Evolutionary conservation across 2,329 filamentous ascomycete species (phyloP), one percentile per base, ranked within the genome.

Genomic region (Stylonectria norvegica): DNA sequence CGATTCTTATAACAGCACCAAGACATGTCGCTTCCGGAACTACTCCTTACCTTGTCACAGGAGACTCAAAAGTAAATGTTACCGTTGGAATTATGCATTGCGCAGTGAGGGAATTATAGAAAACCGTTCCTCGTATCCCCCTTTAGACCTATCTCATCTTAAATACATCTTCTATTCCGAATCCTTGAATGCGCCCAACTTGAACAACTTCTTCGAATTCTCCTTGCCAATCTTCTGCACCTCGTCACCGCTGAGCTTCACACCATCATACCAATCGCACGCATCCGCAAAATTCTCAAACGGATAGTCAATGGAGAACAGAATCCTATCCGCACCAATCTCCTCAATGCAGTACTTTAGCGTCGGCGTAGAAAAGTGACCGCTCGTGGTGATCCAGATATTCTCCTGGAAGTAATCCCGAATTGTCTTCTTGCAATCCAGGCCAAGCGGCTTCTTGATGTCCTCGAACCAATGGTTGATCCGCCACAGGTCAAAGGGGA

Each of bases 401-500:
- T 79, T 79, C 27, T 68, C 49, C 16, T 63, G 64, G 57, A 79
- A 79, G 57, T 79, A 79, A 14, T 78, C 67, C 15, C 65, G 65
- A 48, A 71, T 67, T 0, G 66, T 69, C 60, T 69, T 68, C 61
- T 76, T 69, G 61, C 72, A 75, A 8, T 56, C 52, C 5, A 71
- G 55, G 4, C 67, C 71, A 1, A 74, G 63, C 0, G 68, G 70
- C 61, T 74, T 73, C 68, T 76, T 73, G 32, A 73, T 57, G 28
- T 78, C 73, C 42, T 78, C 75, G 38, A 79, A 72, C 73, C 74
- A 77, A 57, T 72, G 70, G 56, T 73, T 69, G 51, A 71, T 73
- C 29, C 71, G 65, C 68, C 68, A 72, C 45, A 73, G 58, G 34
- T 74, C 70, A 38, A 72, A 72, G 2, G 70, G 71, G 9, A 75